phyloP scores from a whole-genome alignment of 176 grass and related monocot species.

The Saccharum spontaneum region DNA sequence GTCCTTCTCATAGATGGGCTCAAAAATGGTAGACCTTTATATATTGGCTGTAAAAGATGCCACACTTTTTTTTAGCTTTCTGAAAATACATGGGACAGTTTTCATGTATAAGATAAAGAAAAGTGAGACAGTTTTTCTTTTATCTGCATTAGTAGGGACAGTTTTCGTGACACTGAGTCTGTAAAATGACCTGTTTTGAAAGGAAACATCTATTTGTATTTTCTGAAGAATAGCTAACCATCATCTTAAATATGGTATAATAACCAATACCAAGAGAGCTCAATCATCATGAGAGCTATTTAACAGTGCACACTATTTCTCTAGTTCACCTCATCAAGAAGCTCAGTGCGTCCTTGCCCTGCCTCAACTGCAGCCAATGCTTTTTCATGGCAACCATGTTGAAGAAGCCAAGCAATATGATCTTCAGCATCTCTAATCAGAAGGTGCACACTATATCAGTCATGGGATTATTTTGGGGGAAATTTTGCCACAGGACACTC shows the following conservation, averaged over 20 bases:
- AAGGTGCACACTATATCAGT: constrained; percentile 41
- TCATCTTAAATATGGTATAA: background rate
- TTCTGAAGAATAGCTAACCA: constrained; percentile 2
- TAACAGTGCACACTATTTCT: background rate
- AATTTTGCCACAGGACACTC: background rate
- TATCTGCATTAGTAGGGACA: background rate
- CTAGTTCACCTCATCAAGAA: constrained; percentile 90
- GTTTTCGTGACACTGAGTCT: background rate
- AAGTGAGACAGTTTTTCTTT: background rate
- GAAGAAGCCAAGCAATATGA: constrained; percentile 97
- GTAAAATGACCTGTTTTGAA: background rate
- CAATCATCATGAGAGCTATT: background rate
- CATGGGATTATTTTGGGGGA: background rate
- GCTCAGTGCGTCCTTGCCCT: constrained; percentile 75
- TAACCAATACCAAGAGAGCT: background rate
- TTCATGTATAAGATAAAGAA: background rate
- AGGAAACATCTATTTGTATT: background rate
- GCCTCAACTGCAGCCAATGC: constrained; percentile 96
- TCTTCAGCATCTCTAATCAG: constrained; percentile 95
- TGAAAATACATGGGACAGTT: background rate
- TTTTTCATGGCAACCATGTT: constrained; percentile 98
- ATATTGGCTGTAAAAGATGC: background rate
- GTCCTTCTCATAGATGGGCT: background rate
- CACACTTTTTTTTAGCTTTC: background rate
- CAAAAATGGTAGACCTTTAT: background rate